Percentiles rank a stretch among this genome's conserved stretches.
These are phyloP conservation scores for Ophiostoma pallidulum DNA, from an alignment of 2,329 filamentous ascomycete species.

Conservation along the genomic window DNA sequence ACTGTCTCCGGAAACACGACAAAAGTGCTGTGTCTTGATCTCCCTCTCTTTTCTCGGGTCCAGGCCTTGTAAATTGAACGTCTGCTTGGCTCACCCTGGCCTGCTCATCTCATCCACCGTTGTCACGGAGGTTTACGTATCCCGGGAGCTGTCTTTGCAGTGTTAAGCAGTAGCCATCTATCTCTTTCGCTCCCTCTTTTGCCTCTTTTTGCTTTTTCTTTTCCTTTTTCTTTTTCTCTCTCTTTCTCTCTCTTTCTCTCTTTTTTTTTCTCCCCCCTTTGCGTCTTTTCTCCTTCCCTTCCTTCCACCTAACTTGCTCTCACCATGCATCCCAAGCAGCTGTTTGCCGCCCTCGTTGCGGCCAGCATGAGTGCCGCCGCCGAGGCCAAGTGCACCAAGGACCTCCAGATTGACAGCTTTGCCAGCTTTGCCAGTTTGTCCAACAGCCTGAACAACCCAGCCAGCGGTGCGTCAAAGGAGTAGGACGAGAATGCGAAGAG, in stretches of 20 bases:
- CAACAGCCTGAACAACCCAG: constrained; percentile 12
- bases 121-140: no score
- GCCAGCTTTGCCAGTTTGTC: constrained; percentile 10
- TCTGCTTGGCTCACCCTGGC: constrained; percentile 1
- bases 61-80: neutral
- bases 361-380: constrained; percentile 4
- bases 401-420: constrained; percentile 14
- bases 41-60: no score
- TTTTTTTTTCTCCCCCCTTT: neutral
- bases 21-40: no score
- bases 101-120: neutral
- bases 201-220: neutral
- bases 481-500: no score
- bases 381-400: constrained; percentile 8
- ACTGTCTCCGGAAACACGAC: no score
- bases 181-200: neutral
- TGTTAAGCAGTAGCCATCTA: neutral
- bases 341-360: constrained; percentile 10
- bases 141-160: no score
- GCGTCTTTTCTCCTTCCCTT: neutral
- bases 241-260: neutral
- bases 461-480: constrained; percentile 13
- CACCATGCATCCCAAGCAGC: constrained; percentile 7
- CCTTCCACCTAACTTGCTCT: no score
- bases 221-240: neutral